Conservation (phyloP, 306 rosid genomes). For the Malus domestica region DNA sequence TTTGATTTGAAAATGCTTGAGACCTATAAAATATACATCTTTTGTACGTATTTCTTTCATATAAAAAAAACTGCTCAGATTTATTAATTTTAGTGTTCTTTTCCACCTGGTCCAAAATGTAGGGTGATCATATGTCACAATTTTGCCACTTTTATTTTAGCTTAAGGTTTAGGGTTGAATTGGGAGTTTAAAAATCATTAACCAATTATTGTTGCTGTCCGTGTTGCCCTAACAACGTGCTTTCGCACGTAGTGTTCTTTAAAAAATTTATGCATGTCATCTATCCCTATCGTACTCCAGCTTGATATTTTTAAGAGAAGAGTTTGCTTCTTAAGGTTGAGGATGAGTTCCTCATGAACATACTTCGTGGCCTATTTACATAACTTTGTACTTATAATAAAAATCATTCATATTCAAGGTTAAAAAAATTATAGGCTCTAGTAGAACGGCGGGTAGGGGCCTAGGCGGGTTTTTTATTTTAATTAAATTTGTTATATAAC, state of each 20-base stretch:
- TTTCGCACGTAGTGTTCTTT: neutral
- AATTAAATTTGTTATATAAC: no score
- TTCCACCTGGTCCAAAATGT: neutral
- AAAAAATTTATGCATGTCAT: neutral
- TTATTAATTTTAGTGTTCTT: neutral
- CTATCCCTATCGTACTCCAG: neutral
- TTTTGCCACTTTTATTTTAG: no score
- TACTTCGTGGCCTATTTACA: no score
- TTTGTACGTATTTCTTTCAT: neutral
- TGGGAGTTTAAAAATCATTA: no score
- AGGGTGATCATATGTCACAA: neutral
- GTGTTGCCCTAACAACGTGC: neutral
- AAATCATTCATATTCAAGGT: no score
- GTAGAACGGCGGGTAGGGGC: no score
- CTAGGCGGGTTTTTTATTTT: no score
- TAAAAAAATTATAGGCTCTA: fast-evolving
- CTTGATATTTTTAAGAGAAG: no score
- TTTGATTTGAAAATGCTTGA: neutral
- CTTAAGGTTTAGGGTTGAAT: no score
- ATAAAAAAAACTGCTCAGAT: neutral
- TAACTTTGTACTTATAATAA: no score
- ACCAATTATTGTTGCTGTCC: neutral
- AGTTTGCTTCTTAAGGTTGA: no score
- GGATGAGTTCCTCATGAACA: no score
- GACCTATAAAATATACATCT: neutral